phyloP scores from a whole-genome alignment of 768 basidiomycete species.

The Lactarius deliciosus region DNA sequence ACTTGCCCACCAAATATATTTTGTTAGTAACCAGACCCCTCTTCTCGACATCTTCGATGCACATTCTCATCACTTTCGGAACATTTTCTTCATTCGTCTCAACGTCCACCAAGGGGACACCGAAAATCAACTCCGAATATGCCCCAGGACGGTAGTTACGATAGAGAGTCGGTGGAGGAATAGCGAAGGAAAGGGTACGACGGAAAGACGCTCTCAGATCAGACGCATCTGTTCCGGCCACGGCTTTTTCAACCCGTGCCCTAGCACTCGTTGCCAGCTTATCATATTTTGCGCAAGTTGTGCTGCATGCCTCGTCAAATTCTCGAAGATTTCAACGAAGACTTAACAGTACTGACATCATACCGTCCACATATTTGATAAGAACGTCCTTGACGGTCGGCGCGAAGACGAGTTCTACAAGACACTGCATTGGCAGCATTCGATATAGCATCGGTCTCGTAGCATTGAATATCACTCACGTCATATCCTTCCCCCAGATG shows the following conservation, averaged over 20 bases:
- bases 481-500: neutral
- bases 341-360: neutral
- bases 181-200: neutral
- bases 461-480: neutral
- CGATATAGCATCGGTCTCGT: neutral
- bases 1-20: no score
- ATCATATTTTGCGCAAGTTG: neutral
- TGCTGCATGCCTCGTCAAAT: neutral
- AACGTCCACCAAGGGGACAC: neutral
- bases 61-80: neutral
- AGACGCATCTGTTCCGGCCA: neutral
- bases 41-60: neutral
- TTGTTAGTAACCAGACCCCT: neutral
- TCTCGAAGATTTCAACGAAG: neutral
- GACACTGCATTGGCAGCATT: neutral
- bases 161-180: neutral
- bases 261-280: neutral
- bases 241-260: neutral
- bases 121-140: neutral
- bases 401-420: neutral
- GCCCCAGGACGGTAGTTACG: neutral
- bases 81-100: neutral
- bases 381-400: neutral
- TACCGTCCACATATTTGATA: neutral
- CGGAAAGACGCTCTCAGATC: neutral